Evolutionary conservation across 805 yeast genomes (phyloP).

Genomic region (Hanseniaspora lachancei): DNA sequence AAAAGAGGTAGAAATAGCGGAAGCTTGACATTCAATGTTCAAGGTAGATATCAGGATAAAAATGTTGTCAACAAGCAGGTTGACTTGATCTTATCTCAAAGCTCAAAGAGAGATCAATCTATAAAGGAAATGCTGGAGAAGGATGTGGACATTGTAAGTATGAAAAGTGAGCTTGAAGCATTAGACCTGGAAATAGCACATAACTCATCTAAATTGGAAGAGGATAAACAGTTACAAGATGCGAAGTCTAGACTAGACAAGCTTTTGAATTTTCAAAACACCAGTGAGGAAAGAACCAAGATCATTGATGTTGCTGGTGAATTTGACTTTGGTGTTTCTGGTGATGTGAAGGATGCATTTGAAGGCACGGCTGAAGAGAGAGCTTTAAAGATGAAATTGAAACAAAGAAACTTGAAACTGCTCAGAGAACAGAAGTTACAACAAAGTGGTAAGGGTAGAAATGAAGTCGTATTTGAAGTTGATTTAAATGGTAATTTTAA

Average conservation of each 20-base stretch:
- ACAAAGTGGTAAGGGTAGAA: conserved; percentile 60
- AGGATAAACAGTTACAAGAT: conserved; percentile 42
- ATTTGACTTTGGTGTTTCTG: conserved; percentile 49
- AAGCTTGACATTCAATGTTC: background rate
- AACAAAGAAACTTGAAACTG: conserved; percentile 60
- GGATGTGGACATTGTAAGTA: conserved; percentile 31
- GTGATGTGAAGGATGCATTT: conserved; percentile 34
- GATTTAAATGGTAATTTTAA: conserved; percentile 64
- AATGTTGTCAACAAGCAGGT: conserved; percentile 38
- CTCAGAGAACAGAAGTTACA: conserved; percentile 46
- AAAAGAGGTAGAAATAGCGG: conserved; percentile 5
- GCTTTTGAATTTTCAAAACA: conserved; percentile 65
- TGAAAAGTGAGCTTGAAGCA: conserved; percentile 23
- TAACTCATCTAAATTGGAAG: background rate
- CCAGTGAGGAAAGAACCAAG: conserved; percentile 78
- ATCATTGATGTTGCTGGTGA: conserved; percentile 91
- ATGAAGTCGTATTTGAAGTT: conserved; percentile 64
- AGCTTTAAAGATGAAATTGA: conserved; percentile 74
- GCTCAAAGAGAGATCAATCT: conserved; percentile 24
- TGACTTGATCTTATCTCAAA: conserved; percentile 28
- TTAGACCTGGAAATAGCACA: background rate
- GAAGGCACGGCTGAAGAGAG: conserved; percentile 82
- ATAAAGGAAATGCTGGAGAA: conserved; percentile 27
- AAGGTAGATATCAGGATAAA: conserved; percentile 6
- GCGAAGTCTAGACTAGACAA: conserved; percentile 69